Percentiles rank a stretch among this genome's conserved stretches.
Evolutionary conservation across 2,329 filamentous ascomycete species (phyloP).

Genomic region (Colletotrichum sp.): DNA sequence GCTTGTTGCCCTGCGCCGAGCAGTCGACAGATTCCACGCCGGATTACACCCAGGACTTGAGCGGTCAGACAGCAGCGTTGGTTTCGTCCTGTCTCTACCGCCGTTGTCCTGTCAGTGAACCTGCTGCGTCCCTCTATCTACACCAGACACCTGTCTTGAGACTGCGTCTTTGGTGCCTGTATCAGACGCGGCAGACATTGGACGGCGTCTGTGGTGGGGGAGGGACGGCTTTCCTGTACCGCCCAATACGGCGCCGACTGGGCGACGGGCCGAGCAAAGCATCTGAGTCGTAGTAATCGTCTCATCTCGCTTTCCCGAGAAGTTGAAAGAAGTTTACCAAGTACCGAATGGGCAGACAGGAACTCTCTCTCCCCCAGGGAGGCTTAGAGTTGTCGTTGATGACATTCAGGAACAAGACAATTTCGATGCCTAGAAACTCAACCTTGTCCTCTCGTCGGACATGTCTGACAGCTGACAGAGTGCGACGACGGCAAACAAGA

Average conservation of each 20-base stretch:
- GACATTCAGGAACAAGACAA: not conserved
- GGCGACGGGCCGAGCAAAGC: not conserved
- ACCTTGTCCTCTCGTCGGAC: not conserved
- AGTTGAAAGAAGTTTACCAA: not conserved
- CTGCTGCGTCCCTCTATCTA: not conserved
- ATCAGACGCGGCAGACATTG: not conserved
- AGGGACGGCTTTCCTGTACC: not conserved
- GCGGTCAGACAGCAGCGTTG: not conserved
- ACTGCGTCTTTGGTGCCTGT: not conserved
- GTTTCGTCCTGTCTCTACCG: constrained; percentile 2
- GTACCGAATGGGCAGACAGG: not conserved
- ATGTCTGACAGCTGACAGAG: not conserved
- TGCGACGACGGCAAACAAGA: not conserved
- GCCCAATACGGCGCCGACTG: not conserved
- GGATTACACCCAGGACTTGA: not conserved
- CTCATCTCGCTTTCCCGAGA: not conserved
- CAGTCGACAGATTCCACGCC: not conserved
- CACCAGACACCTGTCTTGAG: not conserved
- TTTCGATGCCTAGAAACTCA: not conserved
- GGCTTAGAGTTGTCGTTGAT: not conserved
- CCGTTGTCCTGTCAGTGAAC: not conserved
- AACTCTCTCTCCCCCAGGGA: not conserved
- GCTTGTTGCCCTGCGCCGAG: not conserved
- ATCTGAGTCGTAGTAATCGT: not conserved
- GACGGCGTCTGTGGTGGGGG: not conserved